These are phyloP conservation scores for Keithomyces neogunnii DNA, from an alignment of 2,329 filamentous ascomycete species.

Conservation along the genomic window DNA sequence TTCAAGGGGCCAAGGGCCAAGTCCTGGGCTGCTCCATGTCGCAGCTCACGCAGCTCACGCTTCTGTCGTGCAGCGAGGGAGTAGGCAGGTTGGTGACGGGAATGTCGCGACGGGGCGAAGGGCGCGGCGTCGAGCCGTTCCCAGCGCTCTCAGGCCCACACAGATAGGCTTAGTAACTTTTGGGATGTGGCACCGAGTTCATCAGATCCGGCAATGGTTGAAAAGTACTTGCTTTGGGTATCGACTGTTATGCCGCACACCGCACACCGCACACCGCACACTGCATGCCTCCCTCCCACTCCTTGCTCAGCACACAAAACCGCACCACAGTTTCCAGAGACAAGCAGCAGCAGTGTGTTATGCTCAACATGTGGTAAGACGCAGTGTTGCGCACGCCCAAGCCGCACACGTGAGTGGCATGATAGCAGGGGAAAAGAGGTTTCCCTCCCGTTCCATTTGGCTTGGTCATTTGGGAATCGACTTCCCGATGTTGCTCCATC, in stretches of 20 bases:
- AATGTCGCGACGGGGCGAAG: constrained; percentile 28
- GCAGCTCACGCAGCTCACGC: background rate
- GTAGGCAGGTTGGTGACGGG: constrained; percentile 13
- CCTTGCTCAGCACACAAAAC: no score
- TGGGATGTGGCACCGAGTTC: no score
- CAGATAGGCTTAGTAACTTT: constrained; percentile 1
- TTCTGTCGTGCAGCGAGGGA: background rate
- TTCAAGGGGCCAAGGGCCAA: background rate
- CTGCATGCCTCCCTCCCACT: no score
- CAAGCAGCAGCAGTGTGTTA: no score
- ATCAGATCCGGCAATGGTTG: no score
- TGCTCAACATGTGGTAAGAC: background rate
- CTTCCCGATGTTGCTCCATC: no score
- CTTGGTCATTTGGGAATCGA: background rate
- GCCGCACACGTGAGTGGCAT: background rate
- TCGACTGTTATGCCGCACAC: no score
- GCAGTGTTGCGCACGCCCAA: background rate
- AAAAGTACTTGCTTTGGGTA: no score
- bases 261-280: no score
- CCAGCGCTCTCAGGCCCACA: constrained; percentile 15
- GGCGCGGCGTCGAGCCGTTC: constrained; percentile 29
- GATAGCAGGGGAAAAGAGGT: background rate
- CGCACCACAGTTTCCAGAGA: no score
- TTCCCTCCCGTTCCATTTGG: background rate
- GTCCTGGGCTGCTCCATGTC: background rate